Base-by-base conservation (phyloP, 2,329 filamentous ascomycete genomes). In the Epichloe gansuensis region DNA sequence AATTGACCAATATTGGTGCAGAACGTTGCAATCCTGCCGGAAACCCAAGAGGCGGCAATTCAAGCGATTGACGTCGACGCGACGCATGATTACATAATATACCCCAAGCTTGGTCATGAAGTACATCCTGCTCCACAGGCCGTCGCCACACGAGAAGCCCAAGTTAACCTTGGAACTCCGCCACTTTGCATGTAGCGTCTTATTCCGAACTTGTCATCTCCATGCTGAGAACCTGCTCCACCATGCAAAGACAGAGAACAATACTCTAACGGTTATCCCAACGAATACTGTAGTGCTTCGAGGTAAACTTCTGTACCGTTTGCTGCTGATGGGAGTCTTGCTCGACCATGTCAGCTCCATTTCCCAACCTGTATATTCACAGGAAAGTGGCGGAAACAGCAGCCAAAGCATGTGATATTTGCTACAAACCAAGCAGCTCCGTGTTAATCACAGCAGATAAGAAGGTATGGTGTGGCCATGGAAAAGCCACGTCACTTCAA, bases 381-480 rank as follows among this genome's bases (percentile, higher is more conserved):
- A 86, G 91, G 48, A 87, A 82, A 59, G 91, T 97, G 38, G 89
- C 89, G 12, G 89, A 95, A 34, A 78, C 81, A n/a, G 78, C 85
- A 1, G 78, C 87, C 12, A 95, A 87, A 68, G 76, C 87, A 48
- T 98, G 93, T 69, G 85, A 89, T 68, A 81, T 97, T 56, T 97
- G 93, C 75, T 94, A 85, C 74, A 95, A 93, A 69, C 85, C 87
- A 8, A 89, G 84, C 54, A 81, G 84, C 6, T 94, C 85, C 58
- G 91, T 97, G 17, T 74, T 98, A 51, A 87, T 95, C 59, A 94
- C 89, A 8, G 80, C 87, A 0, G 89, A 94, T 61, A 90, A 88
- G 62, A 93, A 91, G 81, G 90, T 93, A 62, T 57, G 60, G 54
- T 27, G 36, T 49, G 21, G 38, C 15, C 27, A 11, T 17, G 38